These are phyloP conservation scores for Trichophyton schoenleinii DNA, from an alignment of 2,329 filamentous ascomycete species.

Conservation along the genomic window DNA sequence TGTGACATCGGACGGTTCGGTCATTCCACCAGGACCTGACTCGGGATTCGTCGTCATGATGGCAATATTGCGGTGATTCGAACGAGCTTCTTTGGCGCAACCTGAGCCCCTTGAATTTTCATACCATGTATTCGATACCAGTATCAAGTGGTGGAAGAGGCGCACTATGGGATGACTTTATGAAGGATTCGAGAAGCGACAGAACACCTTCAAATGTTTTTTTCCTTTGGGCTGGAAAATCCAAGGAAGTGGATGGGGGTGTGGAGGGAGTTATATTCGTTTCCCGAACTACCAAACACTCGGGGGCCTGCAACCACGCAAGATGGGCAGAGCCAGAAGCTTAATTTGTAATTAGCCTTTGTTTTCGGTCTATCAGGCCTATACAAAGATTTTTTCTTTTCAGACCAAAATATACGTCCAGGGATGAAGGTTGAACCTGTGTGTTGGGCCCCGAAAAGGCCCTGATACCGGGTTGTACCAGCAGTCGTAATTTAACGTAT, in stretches of 20 bases:
- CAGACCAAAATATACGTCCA: not conserved
- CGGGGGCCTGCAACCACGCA: not conserved
- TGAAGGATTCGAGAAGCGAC: not conserved
- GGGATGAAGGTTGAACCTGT: constrained; percentile 6
- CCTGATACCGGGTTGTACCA: not conserved
- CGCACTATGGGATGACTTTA: not conserved
- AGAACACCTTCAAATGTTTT: not conserved
- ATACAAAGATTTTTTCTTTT: not conserved
- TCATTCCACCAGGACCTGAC: not conserved
- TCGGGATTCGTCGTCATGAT: not conserved
- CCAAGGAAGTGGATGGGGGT: not conserved
- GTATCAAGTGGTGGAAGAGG: not conserved
- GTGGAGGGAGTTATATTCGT: not conserved
- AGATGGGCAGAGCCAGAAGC: not conserved
- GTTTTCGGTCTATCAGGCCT: not conserved
- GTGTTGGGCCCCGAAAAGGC: not conserved
- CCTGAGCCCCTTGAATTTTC: not conserved
- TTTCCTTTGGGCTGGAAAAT: not conserved
- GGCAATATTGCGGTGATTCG: not conserved
- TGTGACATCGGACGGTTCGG: not conserved
- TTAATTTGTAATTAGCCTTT: constrained; percentile 3
- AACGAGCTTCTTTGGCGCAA: not conserved
- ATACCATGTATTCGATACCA: not conserved
- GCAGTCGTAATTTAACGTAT: not conserved
- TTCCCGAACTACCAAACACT: not conserved